Evolutionary conservation across 1,139 yeast species (phyloP).

Genomic region (Lodderomyces beijingensis): DNA sequence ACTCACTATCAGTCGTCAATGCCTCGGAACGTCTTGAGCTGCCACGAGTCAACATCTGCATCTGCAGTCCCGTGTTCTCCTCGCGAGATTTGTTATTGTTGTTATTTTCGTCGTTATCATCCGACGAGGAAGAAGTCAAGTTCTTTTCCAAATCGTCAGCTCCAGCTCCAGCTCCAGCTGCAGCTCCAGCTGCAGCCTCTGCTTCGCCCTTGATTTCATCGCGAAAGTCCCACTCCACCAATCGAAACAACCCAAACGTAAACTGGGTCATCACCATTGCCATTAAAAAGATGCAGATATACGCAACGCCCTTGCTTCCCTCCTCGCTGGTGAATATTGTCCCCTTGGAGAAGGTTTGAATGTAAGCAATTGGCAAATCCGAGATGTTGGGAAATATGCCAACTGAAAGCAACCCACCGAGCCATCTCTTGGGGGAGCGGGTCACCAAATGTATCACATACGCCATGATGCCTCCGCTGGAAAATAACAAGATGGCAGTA

Average conservation of each 20-base stretch:
- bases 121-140: too few species aligned
- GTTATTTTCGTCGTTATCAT: not conserved
- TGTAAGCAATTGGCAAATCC: conserved; percentile 85
- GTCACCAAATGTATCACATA: conserved; percentile 29
- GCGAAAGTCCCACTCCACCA: conserved; percentile 69
- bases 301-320: conserved; percentile 80
- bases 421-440: conserved; percentile 66
- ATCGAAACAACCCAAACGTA: conserved; percentile 67
- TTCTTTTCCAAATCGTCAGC: not conserved
- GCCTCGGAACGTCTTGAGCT: too few species aligned
- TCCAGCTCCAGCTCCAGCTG: not conserved
- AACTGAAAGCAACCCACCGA: conserved; percentile 68
- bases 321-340: conserved; percentile 51
- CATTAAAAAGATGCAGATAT: conserved; percentile 74
- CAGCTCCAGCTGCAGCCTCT: conserved; percentile 2
- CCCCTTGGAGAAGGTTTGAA: conserved; percentile 70
- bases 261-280: conserved; percentile 69
- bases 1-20: too few species aligned
- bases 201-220: conserved; percentile 15
- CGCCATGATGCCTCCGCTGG: conserved; percentile 35
- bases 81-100: not conserved
- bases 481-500: conserved; percentile 44
- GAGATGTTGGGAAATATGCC: conserved; percentile 68
- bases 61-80: not conserved
- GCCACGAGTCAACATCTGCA: not conserved